phyloP scores from a whole-genome alignment of 768 basidiomycete genomes.

The Sporobolomyces phaffii region DNA sequence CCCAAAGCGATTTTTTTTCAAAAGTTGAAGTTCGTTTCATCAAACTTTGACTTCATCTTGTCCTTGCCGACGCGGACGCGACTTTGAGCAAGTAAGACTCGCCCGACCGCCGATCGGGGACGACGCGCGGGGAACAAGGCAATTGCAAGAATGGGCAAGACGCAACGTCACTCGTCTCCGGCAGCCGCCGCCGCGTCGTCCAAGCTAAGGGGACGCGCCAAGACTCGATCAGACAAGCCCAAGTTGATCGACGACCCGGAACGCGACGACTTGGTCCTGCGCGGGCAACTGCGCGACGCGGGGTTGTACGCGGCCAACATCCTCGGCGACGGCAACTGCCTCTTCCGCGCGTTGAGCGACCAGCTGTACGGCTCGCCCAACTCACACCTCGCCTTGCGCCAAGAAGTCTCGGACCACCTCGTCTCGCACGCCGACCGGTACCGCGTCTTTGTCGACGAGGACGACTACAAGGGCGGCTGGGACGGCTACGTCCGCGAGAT shows the following conservation, averaged over 20 bases:
- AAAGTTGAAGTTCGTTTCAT: too few species aligned
- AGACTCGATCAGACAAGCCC: conserved; percentile 17
- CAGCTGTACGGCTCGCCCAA: conserved; percentile 73
- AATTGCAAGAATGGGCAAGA: not conserved
- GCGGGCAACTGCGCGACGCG: conserved; percentile 64
- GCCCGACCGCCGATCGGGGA: not conserved
- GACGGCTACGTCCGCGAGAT: conserved; percentile 68
- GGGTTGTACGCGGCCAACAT: conserved; percentile 84
- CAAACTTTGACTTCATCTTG: too few species aligned
- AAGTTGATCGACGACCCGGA: conserved; percentile 35
- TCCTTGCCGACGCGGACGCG: too few species aligned
- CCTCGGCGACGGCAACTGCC: conserved; percentile 81
- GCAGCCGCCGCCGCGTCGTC: too few species aligned
- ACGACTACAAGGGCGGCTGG: conserved; percentile 56
- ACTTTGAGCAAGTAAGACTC: not conserved
- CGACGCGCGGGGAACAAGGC: too few species aligned
- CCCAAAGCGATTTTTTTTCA: too few species aligned
- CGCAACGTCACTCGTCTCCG: not conserved
- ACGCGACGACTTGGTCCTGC: conserved; percentile 49
- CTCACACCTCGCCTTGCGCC: conserved; percentile 62
- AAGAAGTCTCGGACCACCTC: conserved; percentile 70
- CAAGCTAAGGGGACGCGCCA: not conserved
- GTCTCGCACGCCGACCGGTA: conserved; percentile 63
- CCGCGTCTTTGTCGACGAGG: conserved; percentile 79
- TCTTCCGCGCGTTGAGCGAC: conserved; percentile 84